phyloP scores from a whole-genome alignment of 2,329 filamentous ascomycete species.

The Colletotrichum graminicola region DNA sequence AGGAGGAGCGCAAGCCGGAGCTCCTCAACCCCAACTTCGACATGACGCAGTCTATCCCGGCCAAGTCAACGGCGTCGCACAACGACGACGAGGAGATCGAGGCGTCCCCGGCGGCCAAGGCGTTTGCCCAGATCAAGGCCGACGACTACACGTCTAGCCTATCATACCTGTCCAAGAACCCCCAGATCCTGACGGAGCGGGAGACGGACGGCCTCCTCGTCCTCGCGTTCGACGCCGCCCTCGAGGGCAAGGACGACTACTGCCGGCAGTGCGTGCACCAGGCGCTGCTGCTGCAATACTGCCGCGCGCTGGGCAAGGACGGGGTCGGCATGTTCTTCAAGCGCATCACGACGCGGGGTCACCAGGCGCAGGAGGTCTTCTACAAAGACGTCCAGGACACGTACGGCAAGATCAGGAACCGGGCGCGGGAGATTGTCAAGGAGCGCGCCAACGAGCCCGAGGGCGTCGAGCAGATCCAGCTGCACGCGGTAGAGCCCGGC shows the following conservation, averaged over 20 bases:
- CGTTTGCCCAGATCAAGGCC: slow-evolving; percentile 83
- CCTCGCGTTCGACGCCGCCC: slow-evolving; percentile 89
- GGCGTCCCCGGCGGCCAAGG: slow-evolving; percentile 80
- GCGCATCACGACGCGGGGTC: slow-evolving; percentile 88
- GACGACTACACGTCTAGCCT: slow-evolving; percentile 80
- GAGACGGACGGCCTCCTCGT: slow-evolving; percentile 93
- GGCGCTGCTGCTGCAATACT: slow-evolving; percentile 93
- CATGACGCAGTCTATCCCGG: slow-evolving; percentile 40
- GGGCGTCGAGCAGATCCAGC: slow-evolving; percentile 94
- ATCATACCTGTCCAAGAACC: slow-evolving; percentile 83
- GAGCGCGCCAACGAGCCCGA: slow-evolving; percentile 64
- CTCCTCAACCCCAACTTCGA: slow-evolving; percentile 77
- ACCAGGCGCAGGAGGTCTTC: slow-evolving; percentile 93
- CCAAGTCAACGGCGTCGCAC: slow-evolving; percentile 58
- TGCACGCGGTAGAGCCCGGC: slow-evolving; percentile 94
- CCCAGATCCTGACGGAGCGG: slow-evolving; percentile 81
- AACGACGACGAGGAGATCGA: slow-evolving; percentile 81
- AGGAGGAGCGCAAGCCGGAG: slow-evolving; percentile 70
- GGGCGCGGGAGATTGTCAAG: slow-evolving; percentile 77
- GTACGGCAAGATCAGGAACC: slow-evolving; percentile 82
- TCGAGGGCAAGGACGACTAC: slow-evolving; percentile 81
- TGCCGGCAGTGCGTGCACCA: slow-evolving; percentile 93
- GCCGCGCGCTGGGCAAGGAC: slow-evolving; percentile 87
- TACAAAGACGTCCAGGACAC: slow-evolving; percentile 92
- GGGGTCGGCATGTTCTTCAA: slow-evolving; percentile 96